phyloP scores from a whole-genome alignment of 352 stramenopile genomes.

The Globisporangium canariense region DNA sequence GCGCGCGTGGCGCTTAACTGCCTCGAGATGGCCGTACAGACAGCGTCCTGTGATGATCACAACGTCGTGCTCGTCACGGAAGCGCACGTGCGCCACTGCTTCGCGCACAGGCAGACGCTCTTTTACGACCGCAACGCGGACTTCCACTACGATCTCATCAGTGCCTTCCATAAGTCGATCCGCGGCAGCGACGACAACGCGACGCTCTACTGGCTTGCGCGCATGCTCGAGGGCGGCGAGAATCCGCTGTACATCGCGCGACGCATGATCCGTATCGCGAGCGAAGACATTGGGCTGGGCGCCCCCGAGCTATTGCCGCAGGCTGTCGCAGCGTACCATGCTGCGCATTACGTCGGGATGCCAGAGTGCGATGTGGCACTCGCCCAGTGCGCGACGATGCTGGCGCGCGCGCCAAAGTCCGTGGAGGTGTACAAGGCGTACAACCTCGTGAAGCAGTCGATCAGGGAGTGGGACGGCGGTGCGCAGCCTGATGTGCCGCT shows the following conservation, averaged over 20 bases:
- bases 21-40: slow-evolving; percentile 76
- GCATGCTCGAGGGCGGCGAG: slow-evolving; percentile 86
- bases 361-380: slow-evolving; percentile 84
- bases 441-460: slow-evolving; percentile 68
- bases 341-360: slow-evolving; percentile 78
- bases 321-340: slow-evolving; percentile 67
- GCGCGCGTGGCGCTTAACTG: slow-evolving; percentile 80
- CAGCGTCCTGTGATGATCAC: slow-evolving; percentile 26
- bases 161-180: slow-evolving; percentile 82
- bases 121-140: slow-evolving; percentile 86
- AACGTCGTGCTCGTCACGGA: slow-evolving; percentile 39
- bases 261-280: slow-evolving; percentile 81
- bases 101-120: slow-evolving; percentile 65
- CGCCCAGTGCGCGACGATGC: slow-evolving; percentile 70
- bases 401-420: slow-evolving; percentile 81
- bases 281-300: slow-evolving; percentile 79
- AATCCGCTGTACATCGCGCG: slow-evolving; percentile 79
- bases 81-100: slow-evolving; percentile 66
- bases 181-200: slow-evolving; percentile 80
- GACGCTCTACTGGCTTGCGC: slow-evolving; percentile 80
- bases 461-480: slow-evolving; percentile 50
- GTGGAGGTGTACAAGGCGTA: slow-evolving; percentile 84
- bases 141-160: slow-evolving; percentile 86
- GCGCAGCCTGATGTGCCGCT: slow-evolving; percentile 70
- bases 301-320: slow-evolving; percentile 66